Base-by-base conservation (phyloP, 2,329 filamentous ascomycete genomes). In the Aspergillus phoenicis region DNA sequence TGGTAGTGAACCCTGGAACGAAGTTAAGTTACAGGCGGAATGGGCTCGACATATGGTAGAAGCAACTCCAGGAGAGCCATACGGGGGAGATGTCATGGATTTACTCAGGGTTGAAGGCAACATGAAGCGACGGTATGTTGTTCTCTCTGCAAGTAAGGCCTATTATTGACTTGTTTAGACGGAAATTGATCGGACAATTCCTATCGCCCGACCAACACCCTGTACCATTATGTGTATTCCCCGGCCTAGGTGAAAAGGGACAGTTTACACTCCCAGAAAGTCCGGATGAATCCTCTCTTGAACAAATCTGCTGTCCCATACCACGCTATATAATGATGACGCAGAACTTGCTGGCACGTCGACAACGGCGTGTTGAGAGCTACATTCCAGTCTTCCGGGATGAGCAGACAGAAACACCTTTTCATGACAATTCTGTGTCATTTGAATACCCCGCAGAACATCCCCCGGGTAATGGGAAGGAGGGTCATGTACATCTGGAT, bases 61-160 rank as follows among this genome's bases (percentile, higher is more conserved):
- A 26, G 57, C 64, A 1, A 66, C 63, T 8, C 66, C 66, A 15
- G 58, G 52, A 7, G 62, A 66, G 30, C 66, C 64, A 52, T 66
- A 66, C 13, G 57, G 55, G 3, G 64, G 53, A 4, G 49, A 39
- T 3, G 58, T 54, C 13, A 38, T 39, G 22, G 64, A 65, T 28
- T 43, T 65, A 2, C 41, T 65, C 11, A 57, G 57, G 15, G 65
- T 66, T 6, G 58, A 66, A 49, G 8, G 17, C n/a, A 64, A 65
- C 26, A 66, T 67, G 65, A 64, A 62, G 22, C 39, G 30, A 51
- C 58, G 65, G 65, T 63, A 43, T 43, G 22, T 11, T 22, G 4
- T 4, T 33, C 10, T 13, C 4, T 1, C 8, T 15, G 7, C n/a
- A 20, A 7, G 13, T n/a, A 8, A 8, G 20, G 4, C 17, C 39